Evolutionary conservation across 768 basidiomycete genomes (phyloP), one percentile per base, ranked within the genome.

Genomic region (Chalciporus piperatus): DNA sequence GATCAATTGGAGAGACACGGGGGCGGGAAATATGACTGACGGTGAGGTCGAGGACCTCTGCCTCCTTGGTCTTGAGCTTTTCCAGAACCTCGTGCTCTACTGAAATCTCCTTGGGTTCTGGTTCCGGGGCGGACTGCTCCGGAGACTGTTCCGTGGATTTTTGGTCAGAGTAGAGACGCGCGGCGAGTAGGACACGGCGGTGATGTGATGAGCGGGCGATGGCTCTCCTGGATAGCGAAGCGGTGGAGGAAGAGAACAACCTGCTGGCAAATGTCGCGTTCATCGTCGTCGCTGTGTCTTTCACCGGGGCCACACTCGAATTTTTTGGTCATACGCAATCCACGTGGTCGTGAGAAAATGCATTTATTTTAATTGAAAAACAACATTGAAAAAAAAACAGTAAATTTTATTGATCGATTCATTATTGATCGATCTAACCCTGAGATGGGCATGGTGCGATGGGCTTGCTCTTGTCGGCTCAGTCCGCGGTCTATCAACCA

Each of bases 1-100:
- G 38, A 28, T 58, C 43, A 56, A 51, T 49, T 28, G 13, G 45
- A 46, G 59, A 6, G 23, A 23, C 27, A 19, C 32, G 39, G 47
- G 25, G 23, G 22, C 47, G 27, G 48, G 22, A 9, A 1, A n/a
- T 20, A 32, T 16, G 33, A 74, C 88, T 59, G 62, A 93, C 92
- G 56, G 85, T 91, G 54, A 93, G 75, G 69, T 93, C 92, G n/a
- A 80, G 73, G n/a, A 85, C 83, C 66, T 89, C 88, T 22, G 75
- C 80, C 67, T 90, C 84, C 68, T 93, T 89, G 57, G 83, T 83
- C 74, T 92, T 86, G 50, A 96, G 75, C 65, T 87, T 86, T 55
- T 68, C 57, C 38, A 69, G 62, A 20, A 71, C 48, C 48, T 77
- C 75, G 19, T 69, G 60, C 45, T 74, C 67, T 22, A 72, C 59